Base-by-base conservation (phyloP, 2,329 filamentous ascomycete species). In the Arthroderma sp. region DNA sequence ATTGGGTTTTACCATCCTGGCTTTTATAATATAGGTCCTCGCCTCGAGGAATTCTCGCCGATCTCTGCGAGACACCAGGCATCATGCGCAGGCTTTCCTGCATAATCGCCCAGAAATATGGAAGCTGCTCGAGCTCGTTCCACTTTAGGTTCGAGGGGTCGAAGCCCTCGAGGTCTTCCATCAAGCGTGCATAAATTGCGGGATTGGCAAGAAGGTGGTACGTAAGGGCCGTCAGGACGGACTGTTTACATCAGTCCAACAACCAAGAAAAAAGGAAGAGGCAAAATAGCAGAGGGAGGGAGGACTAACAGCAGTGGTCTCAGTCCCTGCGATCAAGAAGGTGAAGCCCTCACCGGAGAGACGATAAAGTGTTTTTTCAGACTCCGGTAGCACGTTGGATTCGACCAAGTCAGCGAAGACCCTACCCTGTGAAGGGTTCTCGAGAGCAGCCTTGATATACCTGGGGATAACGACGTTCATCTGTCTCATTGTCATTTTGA, bases 81-180 rank as follows among this genome's bases (percentile, higher is more conserved):
- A 61, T 48, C 49, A 69, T 53, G 0, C 66, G 61, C 4, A 68
- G 44, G 0, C 58, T 55, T 40, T 68, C 66, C 22, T 62, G 57
- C 7, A 68, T 54, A 2, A 67, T 59, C 2, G 61, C 63, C 31
- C 57, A 53, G 0, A 68, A 51, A 39, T 66, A 68, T 0, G 65
- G 61, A 0, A 61, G 54, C 38, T 56, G 53, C 46, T 68, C 65
- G 1, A 68, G 57, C 1, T 52, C 45, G 0, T 50, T 51, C 0
- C 56, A 56, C 29, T 64, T 55, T 4, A 56, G 42, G 1, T 59
- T 53, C 7, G 49, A 53, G 4, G 47, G 44, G 0, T 50, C 37
- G 1, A 66, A 9, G 5, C 42, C 42, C 11, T 37, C 37, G 31
- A 47, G 41, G 8, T 47, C 45, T 41, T n/a, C 10, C 9, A 15